Evolutionary conservation across 129 eudicot genomes (phyloP), one percentile per base, ranked within the genome.

Genomic region (Sambucus nigra): DNA sequence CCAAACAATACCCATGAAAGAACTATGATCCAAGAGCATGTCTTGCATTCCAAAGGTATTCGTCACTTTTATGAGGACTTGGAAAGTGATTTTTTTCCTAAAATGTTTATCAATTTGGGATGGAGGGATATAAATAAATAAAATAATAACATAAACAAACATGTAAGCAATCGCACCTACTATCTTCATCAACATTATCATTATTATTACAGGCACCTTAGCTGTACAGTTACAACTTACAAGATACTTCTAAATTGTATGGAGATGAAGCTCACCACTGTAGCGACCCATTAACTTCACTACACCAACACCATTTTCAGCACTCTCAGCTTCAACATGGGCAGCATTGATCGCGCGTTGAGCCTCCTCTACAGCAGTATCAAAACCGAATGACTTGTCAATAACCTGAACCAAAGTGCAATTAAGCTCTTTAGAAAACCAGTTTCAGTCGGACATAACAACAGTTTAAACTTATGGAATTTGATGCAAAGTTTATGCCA

Each of bases 351-450:
- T 88, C 55, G 97, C 97, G 55, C 94, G 92, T 63, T 88, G 95
- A 59, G 97, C 97, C 67, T 88, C 97, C 84, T 88, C 97, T 58
- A 88, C 97, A 56, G 97, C 94, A 71, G 95, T 80, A 80, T 88
- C 97, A 73, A 89, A 89, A 51, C 97, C 95, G 51, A 89, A 89
- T 18, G 97, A 89, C 71, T 33, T 81, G 69, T 89, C 97, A 71
- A 89, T 89, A 47, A 89, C 94, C 95, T 86, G 82, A 13, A 41
- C 22, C 49, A 61, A 64, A 42, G 65, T 54, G 52, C 16, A 72
- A 60, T 44, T 49, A 51, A 39, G 49, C 51, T n/a, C n/a, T n/a
- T n/a, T n/a, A n/a, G n/a, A 17, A 4, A 57, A 35, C 4, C 12
- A 15, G 42, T 35, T 31, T 3, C 5, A 31, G 38, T n/a, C n/a